phyloP scores from a whole-genome alignment of 2,329 filamentous ascomycete species.

The Ascochyta viciae-villosae region DNA sequence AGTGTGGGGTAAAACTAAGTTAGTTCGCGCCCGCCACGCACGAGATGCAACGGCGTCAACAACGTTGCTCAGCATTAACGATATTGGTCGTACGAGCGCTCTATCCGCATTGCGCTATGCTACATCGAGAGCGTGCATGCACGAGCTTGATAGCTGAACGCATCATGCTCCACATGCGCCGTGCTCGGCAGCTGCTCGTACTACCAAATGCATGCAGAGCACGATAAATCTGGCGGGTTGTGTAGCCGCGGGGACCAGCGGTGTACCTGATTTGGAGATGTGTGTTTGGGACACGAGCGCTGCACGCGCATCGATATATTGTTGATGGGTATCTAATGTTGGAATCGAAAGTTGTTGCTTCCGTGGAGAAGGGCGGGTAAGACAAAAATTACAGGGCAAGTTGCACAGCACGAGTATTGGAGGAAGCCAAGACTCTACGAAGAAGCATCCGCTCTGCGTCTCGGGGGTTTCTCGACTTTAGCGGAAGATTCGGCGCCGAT shows the following conservation, averaged over 20 bases:
- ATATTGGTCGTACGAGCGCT: constrained; percentile 10
- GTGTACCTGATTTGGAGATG: neutral
- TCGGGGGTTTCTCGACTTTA: neutral
- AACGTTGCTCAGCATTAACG: constrained; percentile 8
- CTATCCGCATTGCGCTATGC: neutral
- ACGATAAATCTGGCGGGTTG: constrained; percentile 5
- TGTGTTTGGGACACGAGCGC: neutral
- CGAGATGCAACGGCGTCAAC: constrained; percentile 13
- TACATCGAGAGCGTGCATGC: neutral
- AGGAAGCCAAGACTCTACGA: neutral
- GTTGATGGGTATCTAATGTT: constrained; percentile 12
- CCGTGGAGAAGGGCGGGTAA: neutral
- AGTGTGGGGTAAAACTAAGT: constrained; percentile 18
- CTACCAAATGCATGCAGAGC: constrained; percentile 6
- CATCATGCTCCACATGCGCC: constrained; percentile 8
- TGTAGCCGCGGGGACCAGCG: constrained; percentile 4
- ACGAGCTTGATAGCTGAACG: constrained; percentile 3
- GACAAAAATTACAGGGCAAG: neutral
- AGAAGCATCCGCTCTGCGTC: neutral
- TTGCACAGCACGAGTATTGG: neutral
- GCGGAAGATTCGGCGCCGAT: neutral
- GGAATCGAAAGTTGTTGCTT: neutral
- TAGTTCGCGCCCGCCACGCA: constrained; percentile 5
- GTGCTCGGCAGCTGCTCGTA: constrained; percentile 13
- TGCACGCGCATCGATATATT: constrained; percentile 4